Evolutionary conservation across 1,284 basidiomycete genomes (phyloP).

Genomic region (Pisolithus thermaeus): DNA sequence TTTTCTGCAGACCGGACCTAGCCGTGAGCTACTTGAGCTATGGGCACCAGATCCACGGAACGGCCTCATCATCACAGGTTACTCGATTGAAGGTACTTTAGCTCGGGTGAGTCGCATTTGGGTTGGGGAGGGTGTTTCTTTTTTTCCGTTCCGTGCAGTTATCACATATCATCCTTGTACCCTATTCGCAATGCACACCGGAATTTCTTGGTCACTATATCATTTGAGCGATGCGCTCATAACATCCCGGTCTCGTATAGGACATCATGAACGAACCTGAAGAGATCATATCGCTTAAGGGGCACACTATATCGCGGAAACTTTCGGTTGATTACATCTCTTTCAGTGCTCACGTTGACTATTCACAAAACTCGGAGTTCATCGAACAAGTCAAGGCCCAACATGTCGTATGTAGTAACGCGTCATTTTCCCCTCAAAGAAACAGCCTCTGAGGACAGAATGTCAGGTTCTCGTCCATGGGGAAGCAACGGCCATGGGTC

Average conservation of each 20-base stretch:
- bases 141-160: conserved; percentile 16
- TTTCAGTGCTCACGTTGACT: conserved; percentile 97
- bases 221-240: conserved; percentile 14
- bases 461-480: conserved; percentile 91
- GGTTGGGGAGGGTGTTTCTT: conserved; percentile 8
- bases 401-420: conserved; percentile 70
- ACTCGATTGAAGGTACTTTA: conserved; percentile 95
- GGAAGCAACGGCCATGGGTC: conserved; percentile 92
- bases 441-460: conserved; percentile 3
- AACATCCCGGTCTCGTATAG: conserved; percentile 39
- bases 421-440: not conserved
- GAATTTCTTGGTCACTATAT: conserved; percentile 21
- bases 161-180: conserved; percentile 37
- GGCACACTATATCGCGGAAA: conserved; percentile 80
- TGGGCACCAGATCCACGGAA: conserved; percentile 98
- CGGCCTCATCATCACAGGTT: conserved; percentile 93
- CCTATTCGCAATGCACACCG: conserved; percentile 50
- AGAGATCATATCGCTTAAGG: conserved; percentile 81
- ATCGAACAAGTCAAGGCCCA: conserved; percentile 93
- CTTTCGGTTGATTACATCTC: conserved; percentile 97
- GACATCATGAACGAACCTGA: conserved; percentile 92
- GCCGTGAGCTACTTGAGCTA: conserved; percentile 89
- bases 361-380: conserved; percentile 94
- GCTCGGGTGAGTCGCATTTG: conserved; percentile 76
- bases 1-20: conserved; percentile 90